A percentile compares a stretch with the other conserved stretches of the same genome.
Evolutionary conservation across 1,284 basidiomycete species (phyloP).

Genomic region (Rhizoctonia solani): DNA sequence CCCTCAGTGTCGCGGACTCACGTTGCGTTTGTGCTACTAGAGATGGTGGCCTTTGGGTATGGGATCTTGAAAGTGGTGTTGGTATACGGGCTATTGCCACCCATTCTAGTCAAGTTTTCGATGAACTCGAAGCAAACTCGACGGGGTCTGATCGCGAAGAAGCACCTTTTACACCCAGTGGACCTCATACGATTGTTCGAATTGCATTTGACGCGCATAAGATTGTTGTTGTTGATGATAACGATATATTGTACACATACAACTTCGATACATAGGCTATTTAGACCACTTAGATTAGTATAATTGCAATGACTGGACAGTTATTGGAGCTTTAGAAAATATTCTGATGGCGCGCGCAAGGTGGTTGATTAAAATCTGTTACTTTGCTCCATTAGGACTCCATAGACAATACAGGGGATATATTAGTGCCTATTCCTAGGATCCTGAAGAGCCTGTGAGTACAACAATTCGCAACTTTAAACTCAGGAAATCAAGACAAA

Average conservation of each 20-base stretch:
- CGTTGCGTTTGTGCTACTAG: constrained; percentile 72
- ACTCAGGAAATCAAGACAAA: too few relatives aligned
- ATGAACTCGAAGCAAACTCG: neutral
- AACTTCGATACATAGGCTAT: constrained; percentile 27
- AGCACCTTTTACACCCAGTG: neutral
- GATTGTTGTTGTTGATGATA: constrained; percentile 21
- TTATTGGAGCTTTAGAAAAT: too few relatives aligned
- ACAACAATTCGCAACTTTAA: too few relatives aligned
- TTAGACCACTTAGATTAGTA: too few relatives aligned
- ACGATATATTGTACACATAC: constrained; percentile 9
- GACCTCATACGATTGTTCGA: constrained; percentile 1
- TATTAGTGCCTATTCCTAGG: too few relatives aligned
- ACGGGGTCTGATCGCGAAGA: neutral
- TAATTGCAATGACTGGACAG: too few relatives aligned
- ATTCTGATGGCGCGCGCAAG: too few relatives aligned
- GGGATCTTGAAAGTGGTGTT: constrained; percentile 71
- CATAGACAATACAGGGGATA: too few relatives aligned
- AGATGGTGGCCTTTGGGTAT: constrained; percentile 77
- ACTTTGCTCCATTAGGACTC: too few relatives aligned
- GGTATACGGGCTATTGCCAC: constrained; percentile 33
- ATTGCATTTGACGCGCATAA: constrained; percentile 27
- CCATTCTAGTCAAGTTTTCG: neutral
- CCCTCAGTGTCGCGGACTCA: constrained; percentile 73
- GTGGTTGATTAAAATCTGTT: too few relatives aligned
- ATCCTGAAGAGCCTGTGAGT: too few relatives aligned